Evolutionary conservation across 1,284 basidiomycete genomes (phyloP).

Genomic region (Trichosporon faecale): DNA sequence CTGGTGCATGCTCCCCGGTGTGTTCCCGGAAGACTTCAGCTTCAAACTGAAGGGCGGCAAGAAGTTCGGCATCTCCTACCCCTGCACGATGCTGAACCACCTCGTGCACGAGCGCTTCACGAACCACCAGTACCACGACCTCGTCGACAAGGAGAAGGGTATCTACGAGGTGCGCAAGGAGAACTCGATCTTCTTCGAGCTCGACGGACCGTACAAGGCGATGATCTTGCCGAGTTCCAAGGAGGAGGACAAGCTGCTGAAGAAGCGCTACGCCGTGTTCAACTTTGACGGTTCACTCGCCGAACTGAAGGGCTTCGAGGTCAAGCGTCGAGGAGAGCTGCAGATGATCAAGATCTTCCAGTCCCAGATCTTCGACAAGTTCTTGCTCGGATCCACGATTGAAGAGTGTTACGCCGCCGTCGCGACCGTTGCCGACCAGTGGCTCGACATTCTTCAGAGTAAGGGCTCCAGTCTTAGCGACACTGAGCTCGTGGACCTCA

Average conservation of each 20-base stretch:
- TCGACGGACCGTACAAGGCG: constrained; percentile 96
- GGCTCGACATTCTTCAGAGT: constrained; percentile 93
- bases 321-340: constrained; percentile 95
- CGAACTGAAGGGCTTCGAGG: constrained; percentile 97
- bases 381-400: constrained; percentile 85
- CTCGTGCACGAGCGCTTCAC: constrained; percentile 94
- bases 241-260: constrained; percentile 97
- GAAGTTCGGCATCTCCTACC: constrained; percentile 88
- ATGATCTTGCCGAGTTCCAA: constrained; percentile 99
- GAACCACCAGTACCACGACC: constrained; percentile 95
- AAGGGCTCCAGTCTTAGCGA: constrained; percentile 80
- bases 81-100: constrained; percentile 99
- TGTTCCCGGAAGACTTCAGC: constrained; percentile 97
- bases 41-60: constrained; percentile 90
- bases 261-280: constrained; percentile 99
- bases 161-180: constrained; percentile 86
- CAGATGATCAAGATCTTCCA: constrained; percentile 99
- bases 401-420: constrained; percentile 95
- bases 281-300: constrained; percentile 96
- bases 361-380: constrained; percentile 96
- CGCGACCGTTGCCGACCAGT: constrained; percentile 89
- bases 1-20: constrained; percentile 99
- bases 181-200: constrained; percentile 99
- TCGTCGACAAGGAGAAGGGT: constrained; percentile 73
- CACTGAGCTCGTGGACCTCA: constrained; percentile 93